Evolutionary conservation across 2,329 filamentous ascomycete genomes (phyloP).

Genomic region (Pyrenophora seminiperda): DNA sequence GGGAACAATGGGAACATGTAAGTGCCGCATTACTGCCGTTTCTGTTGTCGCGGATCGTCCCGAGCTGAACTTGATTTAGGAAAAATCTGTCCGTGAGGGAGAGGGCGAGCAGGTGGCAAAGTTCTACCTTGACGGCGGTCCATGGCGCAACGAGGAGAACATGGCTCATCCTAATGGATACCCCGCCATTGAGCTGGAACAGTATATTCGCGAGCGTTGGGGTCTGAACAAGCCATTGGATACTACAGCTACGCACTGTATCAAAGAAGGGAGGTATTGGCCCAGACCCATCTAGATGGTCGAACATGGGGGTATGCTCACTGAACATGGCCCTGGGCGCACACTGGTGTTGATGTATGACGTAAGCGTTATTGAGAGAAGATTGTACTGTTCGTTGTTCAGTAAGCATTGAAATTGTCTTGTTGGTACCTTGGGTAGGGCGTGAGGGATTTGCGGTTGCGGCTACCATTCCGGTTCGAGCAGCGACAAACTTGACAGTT

Average conservation of each 20-base stretch:
- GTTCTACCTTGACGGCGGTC: slow-evolving; percentile 1
- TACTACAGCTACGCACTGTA: background rate
- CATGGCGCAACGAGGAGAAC: background rate
- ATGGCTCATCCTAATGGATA: background rate
- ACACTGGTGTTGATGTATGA: background rate
- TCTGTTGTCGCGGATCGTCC: no score
- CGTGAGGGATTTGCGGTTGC: no score
- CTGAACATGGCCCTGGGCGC: background rate
- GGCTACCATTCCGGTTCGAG: no score
- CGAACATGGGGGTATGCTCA: background rate
- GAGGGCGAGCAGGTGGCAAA: background rate
- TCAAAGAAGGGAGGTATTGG: slow-evolving; percentile 18
- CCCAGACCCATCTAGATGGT: background rate
- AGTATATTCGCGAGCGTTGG: slow-evolving; percentile 17
- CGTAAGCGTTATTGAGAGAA: no score
- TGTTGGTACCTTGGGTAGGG: no score
- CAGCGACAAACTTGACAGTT: no score
- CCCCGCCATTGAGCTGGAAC: background rate
- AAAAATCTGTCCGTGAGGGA: slow-evolving; percentile 1
- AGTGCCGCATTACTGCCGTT: background rate
- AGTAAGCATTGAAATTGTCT: no score
- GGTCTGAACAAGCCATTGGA: slow-evolving; percentile 7
- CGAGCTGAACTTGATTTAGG: slow-evolving; percentile 1
- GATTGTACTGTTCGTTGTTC: no score
- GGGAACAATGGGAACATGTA: slow-evolving; percentile 30